A percentile compares a stretch with the other conserved stretches of the same genome.
phyloP scores from a whole-genome alignment of 495 filamentous ascomycete species.

The Jackrogersella multiformis region DNA sequence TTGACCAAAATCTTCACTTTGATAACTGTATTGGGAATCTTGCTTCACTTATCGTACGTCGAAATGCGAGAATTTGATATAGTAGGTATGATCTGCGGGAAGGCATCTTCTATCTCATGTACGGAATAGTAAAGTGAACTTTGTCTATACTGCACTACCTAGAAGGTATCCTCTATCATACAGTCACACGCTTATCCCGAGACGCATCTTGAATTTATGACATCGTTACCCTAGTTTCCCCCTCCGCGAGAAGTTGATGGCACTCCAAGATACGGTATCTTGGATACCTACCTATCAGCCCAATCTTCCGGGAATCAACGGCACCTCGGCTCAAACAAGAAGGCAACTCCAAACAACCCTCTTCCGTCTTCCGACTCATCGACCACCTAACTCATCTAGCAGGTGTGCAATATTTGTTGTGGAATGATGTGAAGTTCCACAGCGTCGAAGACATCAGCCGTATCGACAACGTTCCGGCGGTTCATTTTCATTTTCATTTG shows the following conservation, averaged over 20 bases:
- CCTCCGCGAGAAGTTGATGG: constrained; percentile 4
- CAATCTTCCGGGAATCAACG: constrained; percentile 22
- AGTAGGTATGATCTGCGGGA: constrained; percentile 32
- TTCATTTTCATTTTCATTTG: constrained; percentile 28
- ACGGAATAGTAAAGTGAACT: neutral
- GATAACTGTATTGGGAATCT: constrained; percentile 6
- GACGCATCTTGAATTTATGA: constrained; percentile 20
- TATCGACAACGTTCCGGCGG: constrained; percentile 39
- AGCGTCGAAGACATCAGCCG: constrained; percentile 30
- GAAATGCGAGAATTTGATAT: constrained; percentile 22
- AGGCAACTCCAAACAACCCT: constrained; percentile 10
- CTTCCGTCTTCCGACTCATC: neutral
- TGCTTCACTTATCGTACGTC: constrained; percentile 29
- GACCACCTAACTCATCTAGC: constrained; percentile 33
- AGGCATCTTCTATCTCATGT: neutral
- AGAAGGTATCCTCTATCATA: too few relatives aligned
- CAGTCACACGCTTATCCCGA: constrained; percentile 17
- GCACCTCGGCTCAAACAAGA: constrained; percentile 34
- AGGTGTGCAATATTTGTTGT: constrained; percentile 10
- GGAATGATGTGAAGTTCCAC: constrained; percentile 39
- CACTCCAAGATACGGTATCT: constrained; percentile 2
- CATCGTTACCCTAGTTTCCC: too few relatives aligned
- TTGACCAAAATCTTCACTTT: constrained; percentile 5
- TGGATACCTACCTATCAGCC: neutral
- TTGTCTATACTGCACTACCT: neutral